These are phyloP conservation scores for Arachnomyces sp. DNA, from an alignment of 2,329 filamentous ascomycete species.

Conservation along the genomic window DNA sequence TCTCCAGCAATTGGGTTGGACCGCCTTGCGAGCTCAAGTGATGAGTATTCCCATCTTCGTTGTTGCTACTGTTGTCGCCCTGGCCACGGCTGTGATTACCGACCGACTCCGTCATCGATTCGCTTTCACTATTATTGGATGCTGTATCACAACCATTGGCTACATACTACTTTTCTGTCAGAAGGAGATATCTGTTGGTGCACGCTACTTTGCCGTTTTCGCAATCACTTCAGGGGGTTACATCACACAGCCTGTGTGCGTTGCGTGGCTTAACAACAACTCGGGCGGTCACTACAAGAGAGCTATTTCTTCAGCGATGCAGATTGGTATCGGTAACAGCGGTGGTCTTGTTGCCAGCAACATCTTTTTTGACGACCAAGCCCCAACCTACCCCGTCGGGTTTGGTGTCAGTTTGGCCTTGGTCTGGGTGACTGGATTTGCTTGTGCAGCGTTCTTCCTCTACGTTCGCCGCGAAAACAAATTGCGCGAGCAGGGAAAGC, in stretches of 20 bases:
- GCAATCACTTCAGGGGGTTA: slow-evolving; percentile 49
- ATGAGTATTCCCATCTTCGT: slow-evolving; percentile 51
- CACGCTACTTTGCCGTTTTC: slow-evolving; percentile 50
- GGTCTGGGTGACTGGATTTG: slow-evolving; percentile 28
- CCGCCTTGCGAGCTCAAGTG: slow-evolving; percentile 43
- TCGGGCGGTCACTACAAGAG: slow-evolving; percentile 53
- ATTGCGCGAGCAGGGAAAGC: slow-evolving; percentile 25
- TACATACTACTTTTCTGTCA: slow-evolving; percentile 50
- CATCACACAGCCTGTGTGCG: slow-evolving; percentile 47
- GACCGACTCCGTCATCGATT: slow-evolving; percentile 48
- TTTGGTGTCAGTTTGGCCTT: slow-evolving; percentile 23
- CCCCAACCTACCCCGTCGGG: slow-evolving; percentile 21
- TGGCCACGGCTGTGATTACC: slow-evolving; percentile 44
- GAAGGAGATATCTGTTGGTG: slow-evolving; percentile 39
- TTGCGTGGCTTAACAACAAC: slow-evolving; percentile 53
- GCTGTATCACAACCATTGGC: slow-evolving; percentile 44
- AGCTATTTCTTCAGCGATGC: slow-evolving; percentile 45
- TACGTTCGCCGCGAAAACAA: slow-evolving; percentile 31
- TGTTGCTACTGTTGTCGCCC: slow-evolving; percentile 54
- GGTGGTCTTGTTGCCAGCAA: slow-evolving; percentile 30
- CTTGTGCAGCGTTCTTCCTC: slow-evolving; percentile 23
- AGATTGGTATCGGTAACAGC: slow-evolving; percentile 34
- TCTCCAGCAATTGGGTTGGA: slow-evolving; percentile 48
- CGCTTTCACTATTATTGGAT: slow-evolving; percentile 47
- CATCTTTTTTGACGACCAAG: slow-evolving; percentile 24